Evolutionary conservation across 176 grass and related monocot genomes (phyloP), one percentile per base, ranked within the genome.

Genomic region (Carex parvula): DNA sequence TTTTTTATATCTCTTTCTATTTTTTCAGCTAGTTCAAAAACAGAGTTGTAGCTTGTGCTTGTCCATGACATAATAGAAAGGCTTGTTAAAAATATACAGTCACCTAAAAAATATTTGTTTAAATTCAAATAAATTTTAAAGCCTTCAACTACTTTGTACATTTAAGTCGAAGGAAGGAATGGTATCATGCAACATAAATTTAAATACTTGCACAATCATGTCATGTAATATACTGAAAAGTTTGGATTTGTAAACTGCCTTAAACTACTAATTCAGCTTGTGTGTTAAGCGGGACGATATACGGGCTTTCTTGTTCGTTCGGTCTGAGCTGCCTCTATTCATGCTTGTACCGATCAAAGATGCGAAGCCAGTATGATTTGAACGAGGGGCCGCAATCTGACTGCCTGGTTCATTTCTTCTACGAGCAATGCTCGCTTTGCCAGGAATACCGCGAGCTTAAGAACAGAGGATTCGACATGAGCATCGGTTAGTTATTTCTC

Each of bases 371-470:
- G 80, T 90, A 90, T 87, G 92, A 94, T 82, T 60, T 98, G 16
- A 86, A 83, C 0, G 92, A 94, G 2, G 92, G 89, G 4, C 89
- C 90, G 24, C 87, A 86, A 55, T 88, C 95, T 24, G 95, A 98
- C 82, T 93, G 87, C 84, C 80, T 98, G 17, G 84, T 93, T 73
- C 91, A 94, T 73, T 93, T 82, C 86, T 98, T 91, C 91, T 98
- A 91, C 53, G 95, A 98, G 79, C 41, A 54, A 18, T 94, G 85
- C 33, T 91, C 91, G 8, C 86, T 98, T 11, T 98, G 95, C 84
- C 95, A 93, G 86, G 91, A 94, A 81, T 88, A 94, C 75, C 89
- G 92, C 8, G 92, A 98, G 86, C 92, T 98, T 70, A 94, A 91
- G 86, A 94, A 81, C 82, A 90, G 89, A 39, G 95, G 95, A n/a